Evolutionary conservation across 306 rosid species (phyloP), one percentile per base, ranked within the genome.

Genomic region (Calophaca sinica): DNA sequence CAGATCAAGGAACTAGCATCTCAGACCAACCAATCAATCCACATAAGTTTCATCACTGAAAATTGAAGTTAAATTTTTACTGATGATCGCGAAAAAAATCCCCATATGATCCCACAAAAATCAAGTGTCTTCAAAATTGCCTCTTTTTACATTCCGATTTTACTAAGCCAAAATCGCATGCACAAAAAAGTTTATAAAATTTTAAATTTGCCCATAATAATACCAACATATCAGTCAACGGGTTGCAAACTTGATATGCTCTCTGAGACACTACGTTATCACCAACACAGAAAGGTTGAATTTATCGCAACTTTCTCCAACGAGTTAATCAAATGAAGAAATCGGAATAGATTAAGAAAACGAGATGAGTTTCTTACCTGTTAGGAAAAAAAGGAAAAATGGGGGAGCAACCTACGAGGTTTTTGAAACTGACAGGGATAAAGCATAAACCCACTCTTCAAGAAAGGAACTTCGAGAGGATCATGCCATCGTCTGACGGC

Each of bases 21-120:
- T 76, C 82, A 82, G 80, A 83, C 13, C 44, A 67, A 83, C 13
- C 44, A 67, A 61, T 28, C 63, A 67, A 60, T 81, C 84, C 83
- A 82, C 81, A 67, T 62, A 59, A 62, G 9, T 66, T 72, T 86
- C 90, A 82, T 84, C 85, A 82, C 50, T 9, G 6, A 2, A 60
- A 80, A 86, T 78, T 88, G 73, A 74, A 81, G 85, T 54, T 2
- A 57, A 57, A 57, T 9, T 3, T 55, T 57, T 10, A 57, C 62
- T 29, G 11, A 9, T 57, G 62, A 57, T 8, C 62, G 31, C 36
- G 26, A 20, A 20, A 20, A 20, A 20, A 20, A 20, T 20, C 26
- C 26, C 26, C 26, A 20, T 20, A 20, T 20, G 26, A 20, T 20
- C 26, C 26, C 26, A 20, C 26, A 20, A 20, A 20, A 20, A 20